Evolutionary conservation across 2,329 filamentous ascomycete genomes (phyloP).

Genomic region (Penicillium sp.): DNA sequence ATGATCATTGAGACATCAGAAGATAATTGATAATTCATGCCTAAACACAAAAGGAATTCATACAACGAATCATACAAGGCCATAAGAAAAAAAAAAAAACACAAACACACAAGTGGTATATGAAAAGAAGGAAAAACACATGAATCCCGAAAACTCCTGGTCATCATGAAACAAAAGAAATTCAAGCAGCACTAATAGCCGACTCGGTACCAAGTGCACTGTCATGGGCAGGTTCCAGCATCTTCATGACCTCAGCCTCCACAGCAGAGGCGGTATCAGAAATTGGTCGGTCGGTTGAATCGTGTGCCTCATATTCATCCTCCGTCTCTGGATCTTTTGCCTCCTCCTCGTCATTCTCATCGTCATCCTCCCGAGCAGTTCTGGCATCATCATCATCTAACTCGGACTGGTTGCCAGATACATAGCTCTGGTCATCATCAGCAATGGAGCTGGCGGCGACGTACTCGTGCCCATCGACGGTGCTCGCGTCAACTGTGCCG

Average conservation of each 20-base stretch:
- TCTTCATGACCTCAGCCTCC: conserved; percentile 34
- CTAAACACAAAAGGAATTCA: conserved; percentile 17
- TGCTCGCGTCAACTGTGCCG: conserved; percentile 35
- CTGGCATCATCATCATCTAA: conserved; percentile 29
- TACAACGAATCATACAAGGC: conserved; percentile 28
- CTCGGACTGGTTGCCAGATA: conserved; percentile 28
- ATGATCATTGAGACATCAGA: not conserved
- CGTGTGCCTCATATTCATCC: conserved; percentile 26
- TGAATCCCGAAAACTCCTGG: conserved; percentile 23
- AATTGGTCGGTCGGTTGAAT: conserved; percentile 20
- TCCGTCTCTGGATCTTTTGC: conserved; percentile 22
- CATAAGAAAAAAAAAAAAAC: conserved; percentile 9
- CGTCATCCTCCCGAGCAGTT: conserved; percentile 28
- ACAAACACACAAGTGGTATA: conserved; percentile 29
- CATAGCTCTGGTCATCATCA: conserved; percentile 25
- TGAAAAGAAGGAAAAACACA: conserved; percentile 28
- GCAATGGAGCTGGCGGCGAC: conserved; percentile 33
- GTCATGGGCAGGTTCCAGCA: conserved; percentile 39
- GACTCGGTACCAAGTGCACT: conserved; percentile 42
- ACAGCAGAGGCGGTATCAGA: conserved; percentile 25
- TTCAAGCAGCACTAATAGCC: conserved; percentile 19
- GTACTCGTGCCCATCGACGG: conserved; percentile 34
- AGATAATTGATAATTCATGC: not conserved
- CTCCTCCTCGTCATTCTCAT: conserved; percentile 26
- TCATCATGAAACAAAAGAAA: conserved; percentile 14